Evolutionary conservation across 2,329 filamentous ascomycete genomes (phyloP).

Genomic region (Harringtonia aguacate): DNA sequence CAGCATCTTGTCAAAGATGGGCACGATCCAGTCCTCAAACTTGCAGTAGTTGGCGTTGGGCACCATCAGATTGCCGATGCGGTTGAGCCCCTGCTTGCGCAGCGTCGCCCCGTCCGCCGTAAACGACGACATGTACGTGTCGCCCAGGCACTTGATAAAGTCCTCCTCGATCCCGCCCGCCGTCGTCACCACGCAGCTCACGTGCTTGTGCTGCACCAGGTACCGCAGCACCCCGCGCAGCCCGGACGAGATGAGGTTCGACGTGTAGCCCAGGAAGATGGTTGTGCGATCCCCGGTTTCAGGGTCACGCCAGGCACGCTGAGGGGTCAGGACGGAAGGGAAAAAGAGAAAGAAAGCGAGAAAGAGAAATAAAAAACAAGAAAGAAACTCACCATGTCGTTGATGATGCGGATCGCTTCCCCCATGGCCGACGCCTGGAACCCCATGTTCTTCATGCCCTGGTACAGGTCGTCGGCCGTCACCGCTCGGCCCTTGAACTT

Average conservation of each 20-base stretch:
- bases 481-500: constrained; percentile 62
- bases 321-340: background rate
- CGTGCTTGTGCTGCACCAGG: constrained; percentile 83
- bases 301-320: constrained; percentile 70
- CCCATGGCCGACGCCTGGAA: constrained; percentile 60
- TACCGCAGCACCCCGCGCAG: constrained; percentile 85
- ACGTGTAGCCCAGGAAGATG: constrained; percentile 95
- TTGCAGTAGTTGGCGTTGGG: constrained; percentile 96
- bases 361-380: background rate
- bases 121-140: constrained; percentile 89
- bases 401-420: constrained; percentile 84
- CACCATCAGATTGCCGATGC: constrained; percentile 91
- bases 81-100: constrained; percentile 78
- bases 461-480: constrained; percentile 74
- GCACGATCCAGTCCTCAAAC: constrained; percentile 96
- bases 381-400: constrained; percentile 68
- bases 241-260: constrained; percentile 93
- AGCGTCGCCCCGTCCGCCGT: constrained; percentile 64
- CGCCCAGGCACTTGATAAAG: constrained; percentile 93
- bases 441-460: constrained; percentile 80
- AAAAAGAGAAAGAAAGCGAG: background rate
- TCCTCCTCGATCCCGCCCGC: constrained; percentile 95
- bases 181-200: constrained; percentile 89
- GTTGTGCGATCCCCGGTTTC: constrained; percentile 73
- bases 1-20: constrained; percentile 89